Conservation (phyloP, 306 rosid species). For the Delonix regia region DNA sequence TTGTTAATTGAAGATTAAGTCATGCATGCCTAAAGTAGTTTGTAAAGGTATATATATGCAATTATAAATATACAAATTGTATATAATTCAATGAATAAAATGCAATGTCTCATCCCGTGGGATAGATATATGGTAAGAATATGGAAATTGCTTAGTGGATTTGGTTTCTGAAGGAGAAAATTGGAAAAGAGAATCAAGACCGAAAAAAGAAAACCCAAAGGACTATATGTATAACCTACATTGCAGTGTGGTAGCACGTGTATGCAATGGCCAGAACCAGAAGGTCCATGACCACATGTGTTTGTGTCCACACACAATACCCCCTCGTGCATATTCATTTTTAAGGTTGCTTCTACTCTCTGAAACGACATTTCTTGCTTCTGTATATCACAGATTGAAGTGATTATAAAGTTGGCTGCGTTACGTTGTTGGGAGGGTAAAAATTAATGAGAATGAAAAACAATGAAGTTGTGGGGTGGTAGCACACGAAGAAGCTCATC, state of each 20-base stretch:
- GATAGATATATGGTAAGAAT: not conserved
- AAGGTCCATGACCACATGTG: not conserved
- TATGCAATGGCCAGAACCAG: conserved; percentile 17
- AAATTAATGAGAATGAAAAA: too few relatives aligned
- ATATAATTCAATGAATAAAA: not conserved
- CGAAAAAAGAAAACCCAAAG: not conserved
- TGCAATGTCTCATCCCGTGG: not conserved
- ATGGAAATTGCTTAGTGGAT: not conserved
- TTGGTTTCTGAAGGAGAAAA: not conserved
- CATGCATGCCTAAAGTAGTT: not conserved
- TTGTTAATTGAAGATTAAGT: not conserved
- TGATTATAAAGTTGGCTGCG: too few relatives aligned
- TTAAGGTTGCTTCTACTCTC: too few relatives aligned
- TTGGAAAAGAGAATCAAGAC: not conserved
- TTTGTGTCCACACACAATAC: not conserved
- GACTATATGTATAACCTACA: not conserved
- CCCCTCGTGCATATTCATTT: too few relatives aligned
- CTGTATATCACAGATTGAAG: too few relatives aligned
- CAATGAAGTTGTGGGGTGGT: too few relatives aligned
- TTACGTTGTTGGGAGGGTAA: too few relatives aligned
- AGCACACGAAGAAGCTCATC: not conserved
- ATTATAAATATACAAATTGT: not conserved
- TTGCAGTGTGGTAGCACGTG: conserved; percentile 12
- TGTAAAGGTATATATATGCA: not conserved
- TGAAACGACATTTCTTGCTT: not conserved